phyloP scores from a whole-genome alignment of 495 filamentous ascomycete species.

The Xanthoparmelia taractica region DNA sequence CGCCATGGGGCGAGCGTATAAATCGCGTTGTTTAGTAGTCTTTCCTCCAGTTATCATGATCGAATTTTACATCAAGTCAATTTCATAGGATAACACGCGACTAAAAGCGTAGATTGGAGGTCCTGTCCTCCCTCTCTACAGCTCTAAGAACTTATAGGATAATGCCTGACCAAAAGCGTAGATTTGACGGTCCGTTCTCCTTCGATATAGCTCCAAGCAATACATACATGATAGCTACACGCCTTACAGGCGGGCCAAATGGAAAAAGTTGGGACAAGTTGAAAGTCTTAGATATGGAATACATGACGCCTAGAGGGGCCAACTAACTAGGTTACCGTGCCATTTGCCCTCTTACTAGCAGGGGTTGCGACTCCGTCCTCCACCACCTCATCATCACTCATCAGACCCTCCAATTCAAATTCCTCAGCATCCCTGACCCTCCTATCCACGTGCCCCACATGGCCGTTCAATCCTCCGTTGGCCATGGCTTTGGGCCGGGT shows the following conservation, averaged over 20 bases:
- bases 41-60: not conserved
- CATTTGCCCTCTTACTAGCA: not conserved
- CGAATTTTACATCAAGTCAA: not conserved
- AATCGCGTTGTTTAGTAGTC: not conserved
- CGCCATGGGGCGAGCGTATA: no score
- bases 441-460: conserved; percentile 38
- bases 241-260: no score
- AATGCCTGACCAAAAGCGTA: no score
- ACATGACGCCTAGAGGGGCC: not conserved
- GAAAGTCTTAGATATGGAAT: not conserved
- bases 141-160: no score
- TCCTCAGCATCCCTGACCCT: conserved; percentile 70
- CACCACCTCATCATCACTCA: conserved; percentile 72
- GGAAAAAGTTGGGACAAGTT: not conserved
- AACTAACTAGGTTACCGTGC: not conserved
- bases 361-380: conserved; percentile 23
- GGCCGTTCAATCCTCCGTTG: conserved; percentile 47
- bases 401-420: conserved; percentile 84
- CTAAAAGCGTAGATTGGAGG: not conserved
- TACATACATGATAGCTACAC: not conserved
- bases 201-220: not conserved
- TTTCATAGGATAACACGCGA: not conserved
- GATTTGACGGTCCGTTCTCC: not conserved
- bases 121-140: no score
- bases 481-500: conserved; percentile 22